Evolutionary conservation across 257 asterid species (phyloP), one percentile per base, ranked within the genome.

Genomic region (Lycium barbarum): DNA sequence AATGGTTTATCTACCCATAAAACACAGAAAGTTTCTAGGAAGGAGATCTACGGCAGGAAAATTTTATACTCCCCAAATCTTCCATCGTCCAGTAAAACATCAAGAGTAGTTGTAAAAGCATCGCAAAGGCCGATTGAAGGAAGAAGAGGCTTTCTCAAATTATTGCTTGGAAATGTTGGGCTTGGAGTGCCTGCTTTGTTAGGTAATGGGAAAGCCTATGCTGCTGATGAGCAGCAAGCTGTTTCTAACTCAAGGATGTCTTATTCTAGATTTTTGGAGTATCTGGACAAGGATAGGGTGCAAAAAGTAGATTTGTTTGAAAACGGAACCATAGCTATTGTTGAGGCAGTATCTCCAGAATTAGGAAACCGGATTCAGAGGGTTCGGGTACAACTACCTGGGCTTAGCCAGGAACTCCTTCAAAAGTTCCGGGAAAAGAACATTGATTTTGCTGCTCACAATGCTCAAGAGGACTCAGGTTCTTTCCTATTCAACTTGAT

Each of bases 201-300:
- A n/a, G 87, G 93, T 78, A 88, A 78, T 83, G 95, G 93, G 38
- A 92, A 90, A 62, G 99, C 98, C 12, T 81, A 91, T 78, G 99
- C 98, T 14, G 99, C 95, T 79, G 99, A 40, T 40, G 45, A 40
- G 45, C 45, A 97, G 51, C 98, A 95, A 88, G 96, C 88, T 68
- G 98, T 93, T 81, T 95, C 99, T 43, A 97, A 93, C 87, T 95
- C 98, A 55, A 91, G 98, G 85, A 95, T 97, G 99, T 97, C 99
- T 49, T 97, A 97, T 88, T 97, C 98, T 17, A 93, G 99, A 89
- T 97, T 97, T 73, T 85, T 97, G 91, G 99, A 97, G 92, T 97
- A 97, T 86, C 90, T 97, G 49, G 99, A 97, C 84, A 94, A 97
- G 90, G 99, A 89, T 66, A 90, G 98, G 83, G 99, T 95, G 78